phyloP scores from a whole-genome alignment of 345 rosid species.

The Eucalyptus cloeziana region DNA sequence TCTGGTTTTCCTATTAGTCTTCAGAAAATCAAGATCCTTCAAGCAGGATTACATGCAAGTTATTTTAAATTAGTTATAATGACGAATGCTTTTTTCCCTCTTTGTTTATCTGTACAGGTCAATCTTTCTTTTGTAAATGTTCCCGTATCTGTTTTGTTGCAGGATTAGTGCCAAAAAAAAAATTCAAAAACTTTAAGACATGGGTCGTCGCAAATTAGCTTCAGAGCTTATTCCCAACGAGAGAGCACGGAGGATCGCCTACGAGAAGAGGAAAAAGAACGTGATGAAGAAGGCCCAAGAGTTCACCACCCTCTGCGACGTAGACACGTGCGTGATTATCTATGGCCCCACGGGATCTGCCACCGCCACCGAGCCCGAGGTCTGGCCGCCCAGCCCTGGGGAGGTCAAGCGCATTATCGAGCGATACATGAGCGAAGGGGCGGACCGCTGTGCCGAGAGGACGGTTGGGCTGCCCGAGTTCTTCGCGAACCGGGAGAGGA shows the following conservation, averaged over 20 bases:
- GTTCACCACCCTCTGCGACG: constrained; percentile 4
- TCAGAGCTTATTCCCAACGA: constrained; percentile 12
- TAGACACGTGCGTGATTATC: constrained; percentile 16
- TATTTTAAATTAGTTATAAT: too few relatives aligned
- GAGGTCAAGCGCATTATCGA: constrained; percentile 1
- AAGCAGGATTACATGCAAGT: background rate
- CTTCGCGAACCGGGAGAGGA: background rate
- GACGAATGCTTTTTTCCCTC: background rate
- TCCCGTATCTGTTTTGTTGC: background rate
- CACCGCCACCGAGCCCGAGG: background rate
- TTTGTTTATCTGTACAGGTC: background rate
- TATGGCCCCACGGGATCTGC: background rate
- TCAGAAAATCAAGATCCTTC: background rate
- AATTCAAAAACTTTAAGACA: background rate
- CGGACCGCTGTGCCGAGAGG: background rate
- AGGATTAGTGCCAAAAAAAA: background rate
- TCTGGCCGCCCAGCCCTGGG: background rate
- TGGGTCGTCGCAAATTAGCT: constrained; percentile 10
- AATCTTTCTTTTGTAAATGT: background rate
- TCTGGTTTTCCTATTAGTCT: background rate
- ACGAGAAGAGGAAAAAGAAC: constrained; percentile 11
- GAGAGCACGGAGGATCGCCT: constrained; percentile 1
- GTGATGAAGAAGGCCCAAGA: constrained; percentile 11
- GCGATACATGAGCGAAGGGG: background rate
- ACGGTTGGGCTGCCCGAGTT: background rate